Evolutionary conservation across 148 eudicot species (phyloP), one percentile per base, ranked within the genome.

Genomic region (Camellia granthamiana): DNA sequence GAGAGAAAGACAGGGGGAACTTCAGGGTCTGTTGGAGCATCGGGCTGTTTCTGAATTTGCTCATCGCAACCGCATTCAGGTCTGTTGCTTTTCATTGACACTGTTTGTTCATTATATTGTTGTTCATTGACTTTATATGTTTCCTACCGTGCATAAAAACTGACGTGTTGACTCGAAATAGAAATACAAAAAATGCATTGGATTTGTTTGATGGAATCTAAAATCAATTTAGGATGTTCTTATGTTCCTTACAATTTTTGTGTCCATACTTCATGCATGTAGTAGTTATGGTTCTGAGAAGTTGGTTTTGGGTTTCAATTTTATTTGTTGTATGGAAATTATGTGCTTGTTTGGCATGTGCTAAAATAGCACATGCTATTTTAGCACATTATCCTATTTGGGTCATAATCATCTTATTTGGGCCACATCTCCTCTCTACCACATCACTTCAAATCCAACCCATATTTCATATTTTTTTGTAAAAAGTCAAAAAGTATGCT

Each of bases 41-140:
- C 93, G 99, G 21, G 98, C 99, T 73, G 99, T 97, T 81, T 89
- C 98, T 70, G 96, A 94, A 81, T 97, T 97, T 81, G 97, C 99
- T 64, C 98, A 97, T 87, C 98, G 99, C 72, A 97, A 90, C 84
- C 97, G 98, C 55, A 91, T 97, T 84, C 99, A 94, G 99, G 99
- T 96, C 63, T 78, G 85, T 81, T 78, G 47, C 46, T 79, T 19
- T 42, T 51, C 10, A 6, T 42, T 66, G 12, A 7, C 83, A 7
- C 42, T 62, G 8, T 19, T 66, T 70, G 13, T 10, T 65, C 58
- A 52, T 55, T 19, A 23, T 70, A 41, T 81, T 3, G 46, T 64
- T 10, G n/a, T 56, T 49, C 63, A 54, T 63, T 59, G 38, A 4
- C 4, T 43, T 67, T 80, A 69, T 18, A 21, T 7, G 15, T 82